Evolutionary conservation across 2,329 filamentous ascomycete species (phyloP), one percentile per base, ranked within the genome.

Genomic region (Blastomyces percursus): DNA sequence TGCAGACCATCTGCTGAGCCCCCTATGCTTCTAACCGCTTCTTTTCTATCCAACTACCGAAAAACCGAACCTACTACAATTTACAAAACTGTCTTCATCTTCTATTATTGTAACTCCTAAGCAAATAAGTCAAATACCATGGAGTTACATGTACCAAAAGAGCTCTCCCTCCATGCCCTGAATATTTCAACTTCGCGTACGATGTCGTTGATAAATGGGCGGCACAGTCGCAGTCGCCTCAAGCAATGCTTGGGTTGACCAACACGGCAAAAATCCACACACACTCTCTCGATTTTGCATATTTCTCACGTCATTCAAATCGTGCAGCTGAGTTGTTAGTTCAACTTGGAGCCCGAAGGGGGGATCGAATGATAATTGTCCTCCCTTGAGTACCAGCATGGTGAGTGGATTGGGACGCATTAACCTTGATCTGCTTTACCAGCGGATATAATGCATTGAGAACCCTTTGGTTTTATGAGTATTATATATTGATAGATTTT

Each of bases 161-260:
- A 60, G 52, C n/a, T n/a, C 55, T 65, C 32, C 62, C 62, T 21
- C 42, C 55, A 27, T 62, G 63, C 30, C 64, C 67, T 16, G 62
- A 65, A 44, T 62, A 63, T 56, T 77, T 77, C 74, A 77, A 77
- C 68, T 77, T 77, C 63, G 75, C 75, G 12, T 68, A 65, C 48
- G 71, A 77, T 68, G 72, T 77, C 55, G 72, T 77, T 59, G 75
- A 77, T 65, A 70, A 75, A 66, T 76, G 74, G 73, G 75, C 75
- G 16, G 48, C 61, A 1, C 67, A 69, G 16, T 63, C 69, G 9
- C 69, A 71, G 4, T 61, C 66, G 4, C 67, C 66, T 3, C 64
- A 67, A n/a, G 75, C 75, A 12, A 73, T 77, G 68, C 68, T 74
- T 77, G 75, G 75, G 66, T 75, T 44, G 72, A 73, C 16, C 69